These are phyloP conservation scores for Pseudoperonospora humuli DNA, from an alignment of 352 stramenopile genomes.

Conservation along the genomic window DNA sequence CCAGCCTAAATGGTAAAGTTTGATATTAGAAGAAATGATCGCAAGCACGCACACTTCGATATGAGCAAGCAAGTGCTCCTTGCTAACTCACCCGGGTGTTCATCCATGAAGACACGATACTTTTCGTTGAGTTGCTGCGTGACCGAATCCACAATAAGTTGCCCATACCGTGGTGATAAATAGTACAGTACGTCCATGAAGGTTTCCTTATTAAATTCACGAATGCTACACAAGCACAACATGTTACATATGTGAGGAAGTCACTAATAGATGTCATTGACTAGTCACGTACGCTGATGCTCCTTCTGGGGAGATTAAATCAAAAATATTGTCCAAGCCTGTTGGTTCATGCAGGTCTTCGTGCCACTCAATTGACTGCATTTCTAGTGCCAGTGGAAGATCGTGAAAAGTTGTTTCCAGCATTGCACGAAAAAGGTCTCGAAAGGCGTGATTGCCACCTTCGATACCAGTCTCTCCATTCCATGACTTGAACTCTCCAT, in stretches of 20 bases:
- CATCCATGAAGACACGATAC: conserved; percentile 86
- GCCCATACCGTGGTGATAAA: conserved; percentile 84
- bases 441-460: conserved; percentile 73
- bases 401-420: conserved; percentile 75
- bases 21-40: neutral
- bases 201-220: conserved; percentile 91
- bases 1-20: conserved; percentile 39
- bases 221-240: conserved; percentile 42
- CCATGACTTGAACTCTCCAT: conserved; percentile 77
- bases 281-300: conserved; percentile 39
- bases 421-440: conserved; percentile 68
- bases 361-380: conserved; percentile 88
- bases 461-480: conserved; percentile 61
- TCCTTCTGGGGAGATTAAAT: conserved; percentile 75
- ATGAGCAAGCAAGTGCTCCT: neutral
- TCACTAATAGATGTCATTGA: neutral
- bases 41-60: neutral
- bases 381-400: conserved; percentile 75
- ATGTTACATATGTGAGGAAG: neutral
- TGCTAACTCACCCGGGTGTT: conserved; percentile 51
- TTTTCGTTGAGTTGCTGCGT: conserved; percentile 84
- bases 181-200: conserved; percentile 94
- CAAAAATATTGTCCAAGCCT: conserved; percentile 76
- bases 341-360: conserved; percentile 83
- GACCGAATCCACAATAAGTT: conserved; percentile 89